phyloP scores from a whole-genome alignment of 139 green algal species.

The Desmodesmus armatus region DNA sequence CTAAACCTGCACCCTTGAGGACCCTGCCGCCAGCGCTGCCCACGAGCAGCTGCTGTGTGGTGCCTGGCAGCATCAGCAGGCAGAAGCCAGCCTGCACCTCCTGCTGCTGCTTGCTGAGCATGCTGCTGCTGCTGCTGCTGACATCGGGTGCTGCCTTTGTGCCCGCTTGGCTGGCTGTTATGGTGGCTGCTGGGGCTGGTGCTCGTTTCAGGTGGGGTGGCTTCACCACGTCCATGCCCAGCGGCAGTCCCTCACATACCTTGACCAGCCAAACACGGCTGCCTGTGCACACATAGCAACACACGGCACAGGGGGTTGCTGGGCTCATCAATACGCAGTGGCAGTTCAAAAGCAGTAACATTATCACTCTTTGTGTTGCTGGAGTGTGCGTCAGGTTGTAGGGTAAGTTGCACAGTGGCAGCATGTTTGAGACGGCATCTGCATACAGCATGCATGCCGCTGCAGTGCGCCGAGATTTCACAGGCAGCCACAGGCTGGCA shows the following conservation, averaged over 20 bases:
- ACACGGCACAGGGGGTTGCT: too few relatives aligned
- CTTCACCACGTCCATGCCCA: constrained; percentile 45
- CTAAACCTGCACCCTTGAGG: constrained; percentile 56
- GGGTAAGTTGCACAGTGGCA: too few relatives aligned
- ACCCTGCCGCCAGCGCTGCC: constrained; percentile 47
- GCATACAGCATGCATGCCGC: too few relatives aligned
- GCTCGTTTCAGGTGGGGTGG: not conserved
- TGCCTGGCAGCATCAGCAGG: constrained; percentile 31
- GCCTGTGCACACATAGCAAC: constrained; percentile 34
- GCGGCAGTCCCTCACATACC: constrained; percentile 30
- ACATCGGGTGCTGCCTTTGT: too few relatives aligned
- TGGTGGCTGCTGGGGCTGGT: not conserved
- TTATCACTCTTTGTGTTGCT: too few relatives aligned
- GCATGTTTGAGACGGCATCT: too few relatives aligned
- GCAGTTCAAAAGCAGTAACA: not conserved
- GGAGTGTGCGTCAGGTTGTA: too few relatives aligned
- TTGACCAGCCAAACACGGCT: constrained; percentile 58
- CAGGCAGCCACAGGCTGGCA: too few relatives aligned
- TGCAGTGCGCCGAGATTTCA: too few relatives aligned
- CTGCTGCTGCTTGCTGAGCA: not conserved
- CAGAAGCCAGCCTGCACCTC: not conserved
- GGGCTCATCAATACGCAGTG: too few relatives aligned
- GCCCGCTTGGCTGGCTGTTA: too few relatives aligned
- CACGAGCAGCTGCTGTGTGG: constrained; percentile 55
- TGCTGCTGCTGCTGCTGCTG: too few relatives aligned